Evolutionary conservation across 148 eudicot genomes (phyloP).

Genomic region (Fagopyrum tataricum): DNA sequence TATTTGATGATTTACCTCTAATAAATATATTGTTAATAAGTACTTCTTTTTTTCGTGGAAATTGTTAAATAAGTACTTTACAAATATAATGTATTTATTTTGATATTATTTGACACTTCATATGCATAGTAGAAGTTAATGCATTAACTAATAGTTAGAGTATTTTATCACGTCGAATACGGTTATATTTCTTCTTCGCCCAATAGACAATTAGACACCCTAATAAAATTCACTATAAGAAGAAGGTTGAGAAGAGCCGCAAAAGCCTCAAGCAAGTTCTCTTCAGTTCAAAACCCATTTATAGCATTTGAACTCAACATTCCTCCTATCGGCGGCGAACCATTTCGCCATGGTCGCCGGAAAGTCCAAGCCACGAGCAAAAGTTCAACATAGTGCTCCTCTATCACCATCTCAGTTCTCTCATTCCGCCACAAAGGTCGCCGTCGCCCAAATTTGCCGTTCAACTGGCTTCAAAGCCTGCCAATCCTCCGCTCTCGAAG

Average conservation of each 20-base stretch:
- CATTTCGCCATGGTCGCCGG: constrained; percentile 2
- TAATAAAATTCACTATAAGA: too few relatives aligned
- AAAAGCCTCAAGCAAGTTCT: not conserved
- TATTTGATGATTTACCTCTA: too few relatives aligned
- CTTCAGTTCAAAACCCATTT: not conserved
- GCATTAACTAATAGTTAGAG: too few relatives aligned
- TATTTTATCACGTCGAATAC: too few relatives aligned
- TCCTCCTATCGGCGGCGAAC: not conserved
- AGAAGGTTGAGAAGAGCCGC: not conserved
- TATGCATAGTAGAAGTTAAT: too few relatives aligned
- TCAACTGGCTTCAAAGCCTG: constrained; percentile 38
- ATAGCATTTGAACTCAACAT: not conserved
- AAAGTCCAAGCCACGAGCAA: not conserved
- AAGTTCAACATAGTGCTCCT: not conserved
- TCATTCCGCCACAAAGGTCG: constrained; percentile 22
- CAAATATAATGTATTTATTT: too few relatives aligned
- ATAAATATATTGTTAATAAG: too few relatives aligned
- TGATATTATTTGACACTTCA: too few relatives aligned
- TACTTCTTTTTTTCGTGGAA: too few relatives aligned
- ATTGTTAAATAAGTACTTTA: too few relatives aligned
- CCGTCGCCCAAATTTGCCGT: constrained; percentile 49
- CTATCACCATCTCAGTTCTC: not conserved
- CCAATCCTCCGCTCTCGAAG: constrained; percentile 40
- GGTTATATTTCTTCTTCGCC: too few relatives aligned
- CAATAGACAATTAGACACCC: too few relatives aligned